Evolutionary conservation across 371 early-diverging fungal genomes (phyloP), one percentile per base, ranked within the genome.

Genomic region (Mortierella sp.): DNA sequence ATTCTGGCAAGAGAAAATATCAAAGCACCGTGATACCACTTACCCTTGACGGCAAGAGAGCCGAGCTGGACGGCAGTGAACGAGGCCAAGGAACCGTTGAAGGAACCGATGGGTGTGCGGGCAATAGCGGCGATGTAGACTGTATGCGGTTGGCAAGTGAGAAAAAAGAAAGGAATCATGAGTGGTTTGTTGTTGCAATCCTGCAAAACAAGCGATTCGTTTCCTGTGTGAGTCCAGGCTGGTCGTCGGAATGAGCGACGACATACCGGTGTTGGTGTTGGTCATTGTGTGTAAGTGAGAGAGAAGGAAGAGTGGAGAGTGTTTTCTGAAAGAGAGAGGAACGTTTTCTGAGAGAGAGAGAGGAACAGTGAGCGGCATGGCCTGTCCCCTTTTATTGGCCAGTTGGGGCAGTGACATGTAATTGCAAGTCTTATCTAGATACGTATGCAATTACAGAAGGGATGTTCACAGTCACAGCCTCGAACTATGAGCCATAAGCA

Each of bases 41-140:
- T 90, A 95, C 97, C 97, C 90, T 97, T 95, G 88, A 98, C 93
- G 71, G 97, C 98, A 79, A 95, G 86, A 43, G 94, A 91, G 59
- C 99, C 99, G 64, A 99, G 96, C 83, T 98, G 91, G 59, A 93
- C 90, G 37, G 99, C 98, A 51, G 94, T 87, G 78, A 98, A 89
- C 46, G 96, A 93, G 57, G 97, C 91, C 50, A 99, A 93, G 10
- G 96, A 94, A 26, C 98, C 98, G 70, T 95, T 95, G 89, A 98
- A 98, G 70, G 95, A 92, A 80, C 99, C 99, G 75, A 98, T 91
- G 72, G 99, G 97, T n/a, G 99, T 98, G 83, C 99, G 94, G 57
- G 92, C 95, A 77, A 92, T 93, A 81, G 96, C 93, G 73, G 96
- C 95, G 84, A 99, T 98, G 88, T 95, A 97, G 79, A 97, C 98